A percentile compares a stretch with the other conserved stretches of the same genome.
Conservation (phyloP, 768 basidiomycete species). For the Calocera viscosa region DNA sequence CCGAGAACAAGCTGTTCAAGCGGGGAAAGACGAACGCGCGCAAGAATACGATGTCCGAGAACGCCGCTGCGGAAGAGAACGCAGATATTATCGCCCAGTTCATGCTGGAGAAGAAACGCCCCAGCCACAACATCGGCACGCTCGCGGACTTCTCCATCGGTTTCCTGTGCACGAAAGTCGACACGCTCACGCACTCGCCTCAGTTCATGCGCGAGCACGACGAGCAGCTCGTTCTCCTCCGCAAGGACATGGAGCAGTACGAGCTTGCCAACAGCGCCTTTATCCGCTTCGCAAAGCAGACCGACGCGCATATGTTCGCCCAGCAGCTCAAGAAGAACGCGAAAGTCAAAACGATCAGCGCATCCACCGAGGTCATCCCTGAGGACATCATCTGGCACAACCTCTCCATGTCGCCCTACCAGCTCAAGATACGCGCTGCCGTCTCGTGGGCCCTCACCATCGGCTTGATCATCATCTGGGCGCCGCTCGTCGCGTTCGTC, state of each 20-base stretch:
- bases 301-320: constrained; percentile 78
- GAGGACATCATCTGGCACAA: constrained; percentile 89
- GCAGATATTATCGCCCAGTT: not conserved
- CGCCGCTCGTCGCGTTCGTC: constrained; percentile 69
- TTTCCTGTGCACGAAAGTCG: constrained; percentile 31
- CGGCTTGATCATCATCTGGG: constrained; percentile 76
- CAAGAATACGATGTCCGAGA: constrained; percentile 27
- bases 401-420: constrained; percentile 79
- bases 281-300: constrained; percentile 82
- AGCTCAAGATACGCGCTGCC: constrained; percentile 51
- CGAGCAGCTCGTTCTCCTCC: constrained; percentile 25
- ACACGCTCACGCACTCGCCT: constrained; percentile 32
- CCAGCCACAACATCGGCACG: constrained; percentile 11
- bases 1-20: constrained; percentile 24
- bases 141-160: constrained; percentile 26
- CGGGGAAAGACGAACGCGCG: constrained; percentile 26
- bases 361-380: constrained; percentile 72
- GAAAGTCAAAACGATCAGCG: constrained; percentile 48
- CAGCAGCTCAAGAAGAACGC: constrained; percentile 63
- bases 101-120: not conserved
- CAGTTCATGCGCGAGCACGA: constrained; percentile 28
- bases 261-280: constrained; percentile 52
- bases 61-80: constrained; percentile 11
- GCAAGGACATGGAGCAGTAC: constrained; percentile 9
- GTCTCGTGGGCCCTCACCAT: constrained; percentile 65